Evolutionary conservation across 306 rosid species (phyloP), one percentile per base, ranked within the genome.

Genomic region (Corylus heterophylla): DNA sequence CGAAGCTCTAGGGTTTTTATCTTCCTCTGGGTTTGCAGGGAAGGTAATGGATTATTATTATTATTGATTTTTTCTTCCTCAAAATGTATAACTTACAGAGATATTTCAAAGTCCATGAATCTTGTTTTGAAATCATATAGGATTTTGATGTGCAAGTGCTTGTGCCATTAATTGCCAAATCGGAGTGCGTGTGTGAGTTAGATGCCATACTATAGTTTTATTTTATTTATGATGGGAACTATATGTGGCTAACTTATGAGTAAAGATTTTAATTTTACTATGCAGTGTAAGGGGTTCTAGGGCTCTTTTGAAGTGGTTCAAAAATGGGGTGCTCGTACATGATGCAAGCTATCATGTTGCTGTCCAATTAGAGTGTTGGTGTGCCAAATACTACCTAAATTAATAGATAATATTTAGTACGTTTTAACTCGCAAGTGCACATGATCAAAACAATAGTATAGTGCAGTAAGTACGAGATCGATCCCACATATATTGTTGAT

Each of bases 21-120:
- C 96, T 94, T 82, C 97, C 97, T 74, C 67, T 88, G 5, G 91
- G 93, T 76, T 73, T 89, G 79, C 97, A 90, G 29, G 98, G 98
- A 82, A 88, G 90, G 97, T 94, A 79, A 39, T 79, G 75, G 16
- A 31, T 64, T 67, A 12, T 64, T 73, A 7, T 79, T 3, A 4
- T 39, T 37, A 29, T 29, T 29, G 31, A 29, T 73, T 25, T n/a
- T 50, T 37, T 52, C 16, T 39, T 39, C 5, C 13, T 67, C 39
- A 2, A 62, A 67, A 67, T 37, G 42, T 62, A 12, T 25, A 14
- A 39, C 29, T 42, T 39, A 0, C 4, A 17, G 4, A 20, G 50
- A 39, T 20, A 22, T 58, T 58, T 58, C 31, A 20, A 20, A 2
- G 64, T 58, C 14, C 64, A 2, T 2, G 3, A 48, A 48, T 48